phyloP scores from a whole-genome alignment of 1,139 yeast genomes.

The Kodamaea derodonti region DNA sequence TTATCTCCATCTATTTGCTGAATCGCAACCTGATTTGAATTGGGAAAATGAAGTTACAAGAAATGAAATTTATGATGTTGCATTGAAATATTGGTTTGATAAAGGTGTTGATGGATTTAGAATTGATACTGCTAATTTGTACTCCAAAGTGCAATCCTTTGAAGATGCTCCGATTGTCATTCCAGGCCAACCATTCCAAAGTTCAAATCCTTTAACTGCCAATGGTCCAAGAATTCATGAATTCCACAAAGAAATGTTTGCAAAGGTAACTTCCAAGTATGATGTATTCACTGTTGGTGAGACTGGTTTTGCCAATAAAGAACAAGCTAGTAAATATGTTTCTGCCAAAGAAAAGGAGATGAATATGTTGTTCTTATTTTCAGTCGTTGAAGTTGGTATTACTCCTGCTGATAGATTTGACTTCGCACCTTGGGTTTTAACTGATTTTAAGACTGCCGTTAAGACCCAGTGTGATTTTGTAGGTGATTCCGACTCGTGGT shows the following conservation, averaged over 20 bases:
- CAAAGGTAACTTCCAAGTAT: slow-evolving; percentile 42
- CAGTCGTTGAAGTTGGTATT: slow-evolving; percentile 43
- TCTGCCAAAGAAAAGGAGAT: slow-evolving; percentile 48
- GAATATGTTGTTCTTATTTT: slow-evolving; percentile 51
- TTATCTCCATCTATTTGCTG: slow-evolving; percentile 50
- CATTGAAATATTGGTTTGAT: slow-evolving; percentile 52
- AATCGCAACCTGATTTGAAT: slow-evolving; percentile 54
- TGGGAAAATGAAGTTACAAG: slow-evolving; percentile 55
- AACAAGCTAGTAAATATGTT: slow-evolving; percentile 43
- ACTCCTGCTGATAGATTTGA: slow-evolving; percentile 30
- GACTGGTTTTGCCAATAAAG: slow-evolving; percentile 41
- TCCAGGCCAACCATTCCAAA: slow-evolving; percentile 41
- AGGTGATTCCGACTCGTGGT: slow-evolving; percentile 56
- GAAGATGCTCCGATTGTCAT: slow-evolving; percentile 48
- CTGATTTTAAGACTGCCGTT: slow-evolving; percentile 43
- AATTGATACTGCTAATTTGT: slow-evolving; percentile 52
- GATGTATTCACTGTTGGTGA: slow-evolving; percentile 60
- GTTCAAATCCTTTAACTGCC: slow-evolving; percentile 25
- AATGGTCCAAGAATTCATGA: slow-evolving; percentile 57
- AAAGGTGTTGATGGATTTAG: slow-evolving; percentile 58
- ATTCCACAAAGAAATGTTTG: slow-evolving; percentile 51
- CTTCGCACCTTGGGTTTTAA: slow-evolving; percentile 30
- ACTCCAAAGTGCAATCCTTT: slow-evolving; percentile 45
- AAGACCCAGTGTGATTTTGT: slow-evolving; percentile 32
- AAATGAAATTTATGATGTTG: slow-evolving; percentile 47